phyloP scores from a whole-genome alignment of 2,329 filamentous ascomycete genomes.

The Pyrenochaeta sp. region DNA sequence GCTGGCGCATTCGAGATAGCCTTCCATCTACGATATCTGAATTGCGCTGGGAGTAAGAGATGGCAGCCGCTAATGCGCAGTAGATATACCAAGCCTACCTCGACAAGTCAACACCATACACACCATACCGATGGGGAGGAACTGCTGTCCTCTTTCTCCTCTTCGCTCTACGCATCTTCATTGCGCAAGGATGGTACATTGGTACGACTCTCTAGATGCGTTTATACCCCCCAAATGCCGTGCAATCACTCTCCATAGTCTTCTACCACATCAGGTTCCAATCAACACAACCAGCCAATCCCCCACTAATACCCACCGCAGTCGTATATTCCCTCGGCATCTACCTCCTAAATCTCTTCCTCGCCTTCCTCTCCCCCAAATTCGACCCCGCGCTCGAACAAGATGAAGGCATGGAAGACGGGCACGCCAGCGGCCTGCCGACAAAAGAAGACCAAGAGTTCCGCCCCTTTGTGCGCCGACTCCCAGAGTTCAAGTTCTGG shows the following conservation, averaged over 20 bases:
- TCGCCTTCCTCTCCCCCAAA: conserved; percentile 97
- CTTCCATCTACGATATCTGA: not conserved
- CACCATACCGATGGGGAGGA: conserved; percentile 87
- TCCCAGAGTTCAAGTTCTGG: conserved; percentile 99
- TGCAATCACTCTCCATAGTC: not conserved
- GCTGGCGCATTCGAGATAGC: conserved; percentile 16
- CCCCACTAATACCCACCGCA: conserved; percentile 48
- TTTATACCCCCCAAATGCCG: not conserved
- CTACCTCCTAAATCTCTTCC: conserved; percentile 98
- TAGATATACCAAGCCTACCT: conserved; percentile 95
- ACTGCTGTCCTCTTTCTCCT: conserved; percentile 78
- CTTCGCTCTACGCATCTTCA: conserved; percentile 88
- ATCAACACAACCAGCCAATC: not conserved
- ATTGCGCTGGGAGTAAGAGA: not conserved
- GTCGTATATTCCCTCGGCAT: conserved; percentile 98
- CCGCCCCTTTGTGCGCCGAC: conserved; percentile 91
- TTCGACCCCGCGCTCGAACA: conserved; percentile 96
- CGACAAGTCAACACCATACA: conserved; percentile 90
- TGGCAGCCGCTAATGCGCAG: conserved; percentile 22
- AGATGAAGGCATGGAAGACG: conserved; percentile 97
- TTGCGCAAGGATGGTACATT: conserved; percentile 99
- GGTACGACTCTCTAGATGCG: conserved; percentile 64
- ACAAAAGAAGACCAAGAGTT: conserved; percentile 98
- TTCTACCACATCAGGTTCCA: not conserved
- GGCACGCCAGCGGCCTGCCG: conserved; percentile 77